Base-by-base conservation (phyloP, 1,284 basidiomycete genomes). In the Ustilago curta region DNA sequence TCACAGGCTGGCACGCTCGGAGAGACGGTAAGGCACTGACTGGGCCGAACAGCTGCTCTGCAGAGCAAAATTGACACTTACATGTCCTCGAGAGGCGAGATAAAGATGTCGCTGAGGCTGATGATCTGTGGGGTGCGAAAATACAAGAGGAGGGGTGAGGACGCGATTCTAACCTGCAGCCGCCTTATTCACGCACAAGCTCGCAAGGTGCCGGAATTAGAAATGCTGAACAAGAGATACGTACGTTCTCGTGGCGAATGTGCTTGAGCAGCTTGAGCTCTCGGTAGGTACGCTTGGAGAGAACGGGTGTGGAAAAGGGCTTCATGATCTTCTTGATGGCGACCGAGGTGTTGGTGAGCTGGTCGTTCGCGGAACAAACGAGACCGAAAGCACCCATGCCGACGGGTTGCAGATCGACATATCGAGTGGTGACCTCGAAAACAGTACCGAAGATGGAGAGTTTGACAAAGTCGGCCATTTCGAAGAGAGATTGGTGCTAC, bases 261-360 rank as follows among this genome's bases (percentile, higher is more conserved):
- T 99, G 96, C 87, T 99, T 99, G 85, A 99, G 89, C 48, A 99
- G 89, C 87, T 99, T 99, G 83, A 99, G 90, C 87, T 99, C 96
- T 79, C 96, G 90, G 87, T 99, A 99, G 8, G 97, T 99, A 77
- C 96, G 89, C 88, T 99, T 99, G 86, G 91, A 92, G 79, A 99
- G 89, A n/a, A 99, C 97, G 12, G 96, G 95, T 12, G 97, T 97
- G 85, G 92, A 94, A 86, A 97, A 96, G 9, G 94, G 94, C 86
- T 96, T 96, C 94, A 95, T 96, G 87, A 97, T 97, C 90, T 97
- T 97, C 89, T 97, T 97, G 88, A 97, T 95, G 80, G 95, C 97
- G 63, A 97, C 95, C 27, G 94, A 93, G 35, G 94, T 91, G 58
- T 91, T 92, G 8, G 95, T 97, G 56, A 99, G 90, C 87, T 98